These are phyloP conservation scores for Fusarium sp. DNA, from an alignment of 2,329 filamentous ascomycete genomes.

Conservation along the genomic window DNA sequence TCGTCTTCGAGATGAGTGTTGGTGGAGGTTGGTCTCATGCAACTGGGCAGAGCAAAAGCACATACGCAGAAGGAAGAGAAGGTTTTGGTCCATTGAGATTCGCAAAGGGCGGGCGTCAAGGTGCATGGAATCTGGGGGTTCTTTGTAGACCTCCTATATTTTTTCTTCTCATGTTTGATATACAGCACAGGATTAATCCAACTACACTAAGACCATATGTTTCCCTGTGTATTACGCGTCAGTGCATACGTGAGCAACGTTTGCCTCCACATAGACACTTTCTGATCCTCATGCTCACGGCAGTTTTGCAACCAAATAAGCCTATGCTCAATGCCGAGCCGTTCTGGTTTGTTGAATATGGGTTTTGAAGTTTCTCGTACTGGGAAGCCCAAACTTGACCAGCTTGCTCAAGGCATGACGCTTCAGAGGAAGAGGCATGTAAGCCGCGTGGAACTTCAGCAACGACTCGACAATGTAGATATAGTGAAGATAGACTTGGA, in stretches of 20 bases:
- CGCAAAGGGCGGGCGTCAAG: slow-evolving; percentile 42
- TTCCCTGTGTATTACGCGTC: background rate
- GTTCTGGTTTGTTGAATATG: background rate
- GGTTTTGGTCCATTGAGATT: slow-evolving; percentile 36
- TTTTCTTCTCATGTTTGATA: slow-evolving; percentile 25
- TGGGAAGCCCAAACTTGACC: background rate
- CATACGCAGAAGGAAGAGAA: slow-evolving; percentile 24
- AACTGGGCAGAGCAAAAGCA: slow-evolving; percentile 30
- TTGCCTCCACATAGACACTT: background rate
- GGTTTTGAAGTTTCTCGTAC: background rate
- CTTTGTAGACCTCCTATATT: slow-evolving; percentile 20
- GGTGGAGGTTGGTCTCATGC: slow-evolving; percentile 15
- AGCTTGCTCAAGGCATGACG: background rate
- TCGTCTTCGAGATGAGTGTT: slow-evolving; percentile 29
- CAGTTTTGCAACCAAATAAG: background rate
- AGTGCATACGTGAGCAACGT: background rate
- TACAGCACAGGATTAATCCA: slow-evolving; percentile 26
- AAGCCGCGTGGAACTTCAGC: background rate
- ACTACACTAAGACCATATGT: slow-evolving; percentile 21
- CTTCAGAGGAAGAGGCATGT: rapidly evolving
- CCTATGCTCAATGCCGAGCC: background rate
- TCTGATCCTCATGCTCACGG: too few species aligned
- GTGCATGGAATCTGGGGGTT: slow-evolving; percentile 38
- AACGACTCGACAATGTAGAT: background rate
- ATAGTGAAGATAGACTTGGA: background rate